Base-by-base conservation (phyloP, 1,284 basidiomycete genomes). In the Bondarzewia mesenterica region DNA sequence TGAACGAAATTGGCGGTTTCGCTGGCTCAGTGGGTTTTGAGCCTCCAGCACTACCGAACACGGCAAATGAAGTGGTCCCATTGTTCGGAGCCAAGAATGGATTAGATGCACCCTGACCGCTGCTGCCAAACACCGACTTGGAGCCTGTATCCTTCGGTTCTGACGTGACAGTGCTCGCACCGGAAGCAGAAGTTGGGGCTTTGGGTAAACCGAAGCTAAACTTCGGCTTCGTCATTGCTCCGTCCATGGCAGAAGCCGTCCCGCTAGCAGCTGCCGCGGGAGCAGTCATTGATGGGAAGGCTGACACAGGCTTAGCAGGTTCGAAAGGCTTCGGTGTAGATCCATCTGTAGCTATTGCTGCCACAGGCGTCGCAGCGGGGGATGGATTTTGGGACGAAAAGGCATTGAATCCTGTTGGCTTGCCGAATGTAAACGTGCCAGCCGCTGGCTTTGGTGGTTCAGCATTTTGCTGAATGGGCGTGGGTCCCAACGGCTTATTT, bases 121-220 rank as follows among this genome's bases (percentile, higher is more conserved):
- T 21, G 12, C 16, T 15, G 18, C 46, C 38, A 23, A 44, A 44
- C 29, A 27, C 16, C 7, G 21, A 35, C 43, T 44, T 47, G 7
- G 14, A 7, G 7, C 21, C 44, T 8, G 10, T 26, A 12, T 38
- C 25, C 21, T 43, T 18, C 10, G 53, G 36, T 18, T 16, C 21
- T 15, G 42, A 15, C n/a, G 42, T 6, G 23, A 23, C 15, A 12
- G 42, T 8, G 29, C 5, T 46, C 20, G 51, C 42, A 18, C 46
- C 45, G 1, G 58, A 42, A 20, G 55, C 18, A 3, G 51, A 18
- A 8, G 4, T 43, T 25, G 42, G 16, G 15, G 38, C 15, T 40
- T 50, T 48, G n/a, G 57, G 25, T 22, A 61, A 42, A 5, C 60
- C 62, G 39, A 67, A 67, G 42, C 54, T 61, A 56, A 67, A 67